Conservation (phyloP, 139 green algal genomes). For the Coccomyxa sp. region DNA sequence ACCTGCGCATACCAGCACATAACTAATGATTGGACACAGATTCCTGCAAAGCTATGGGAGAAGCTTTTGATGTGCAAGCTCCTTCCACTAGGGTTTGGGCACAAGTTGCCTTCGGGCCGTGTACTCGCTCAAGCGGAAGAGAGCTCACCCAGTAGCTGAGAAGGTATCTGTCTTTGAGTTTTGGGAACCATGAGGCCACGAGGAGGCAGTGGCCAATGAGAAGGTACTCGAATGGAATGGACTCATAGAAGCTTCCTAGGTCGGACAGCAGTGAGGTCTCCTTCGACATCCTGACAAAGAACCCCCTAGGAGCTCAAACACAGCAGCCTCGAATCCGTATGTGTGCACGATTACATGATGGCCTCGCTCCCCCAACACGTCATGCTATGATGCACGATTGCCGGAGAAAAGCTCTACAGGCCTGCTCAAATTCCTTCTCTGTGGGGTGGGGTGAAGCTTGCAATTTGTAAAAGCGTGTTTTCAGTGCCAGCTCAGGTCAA, state of each 20-base stretch:
- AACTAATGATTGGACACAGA: not conserved
- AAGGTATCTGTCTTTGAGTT: constrained; percentile 11
- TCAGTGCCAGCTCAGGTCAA: too few relatives aligned
- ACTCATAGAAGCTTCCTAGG: not conserved
- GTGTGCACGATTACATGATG: too few relatives aligned
- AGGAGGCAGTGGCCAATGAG: constrained; percentile 22
- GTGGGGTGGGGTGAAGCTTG: too few relatives aligned
- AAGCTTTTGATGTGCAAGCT: not conserved
- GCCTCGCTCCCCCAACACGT: too few relatives aligned
- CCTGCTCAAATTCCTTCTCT: too few relatives aligned
- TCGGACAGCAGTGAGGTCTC: too few relatives aligned
- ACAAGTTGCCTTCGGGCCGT: not conserved
- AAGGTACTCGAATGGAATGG: constrained; percentile 3
- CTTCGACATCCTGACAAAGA: too few relatives aligned
- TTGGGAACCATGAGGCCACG: constrained; percentile 11
- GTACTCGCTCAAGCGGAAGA: not conserved
- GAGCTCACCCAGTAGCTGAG: constrained; percentile 22
- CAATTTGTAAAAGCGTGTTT: too few relatives aligned
- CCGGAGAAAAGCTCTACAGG: too few relatives aligned
- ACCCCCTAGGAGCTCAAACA: too few relatives aligned
- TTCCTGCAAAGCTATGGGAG: not conserved
- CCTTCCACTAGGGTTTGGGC: not conserved
- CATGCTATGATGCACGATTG: too few relatives aligned
- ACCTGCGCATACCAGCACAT: constrained; percentile 15
- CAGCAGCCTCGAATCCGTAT: too few relatives aligned